phyloP scores from a whole-genome alignment of 352 stramenopile species.

The Peronospora farinosa region DNA sequence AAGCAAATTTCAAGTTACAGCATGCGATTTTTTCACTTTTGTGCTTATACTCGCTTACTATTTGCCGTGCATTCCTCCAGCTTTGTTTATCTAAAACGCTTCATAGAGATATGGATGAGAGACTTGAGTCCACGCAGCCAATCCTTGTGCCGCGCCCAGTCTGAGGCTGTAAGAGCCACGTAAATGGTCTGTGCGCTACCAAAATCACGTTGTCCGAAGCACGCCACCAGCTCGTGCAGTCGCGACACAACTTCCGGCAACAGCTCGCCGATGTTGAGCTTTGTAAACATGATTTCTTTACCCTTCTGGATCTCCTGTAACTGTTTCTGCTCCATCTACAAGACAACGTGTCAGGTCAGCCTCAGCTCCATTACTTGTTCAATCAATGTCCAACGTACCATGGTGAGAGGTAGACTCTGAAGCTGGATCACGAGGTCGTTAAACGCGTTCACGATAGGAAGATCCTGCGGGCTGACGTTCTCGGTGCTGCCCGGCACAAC shows the following conservation, averaged over 20 bases:
- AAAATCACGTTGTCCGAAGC: constrained; percentile 77
- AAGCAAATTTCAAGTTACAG: constrained; percentile 3
- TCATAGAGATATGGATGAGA: constrained; percentile 92
- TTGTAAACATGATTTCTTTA: constrained; percentile 84
- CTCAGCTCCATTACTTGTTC: not conserved
- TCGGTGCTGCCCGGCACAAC: constrained; percentile 60
- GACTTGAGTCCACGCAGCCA: constrained; percentile 96
- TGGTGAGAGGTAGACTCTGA: constrained; percentile 64
- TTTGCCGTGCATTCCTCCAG: constrained; percentile 5
- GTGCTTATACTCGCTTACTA: constrained; percentile 12
- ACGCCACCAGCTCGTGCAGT: constrained; percentile 77
- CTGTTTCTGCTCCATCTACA: constrained; percentile 83
- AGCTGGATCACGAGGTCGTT: constrained; percentile 76
- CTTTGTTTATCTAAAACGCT: constrained; percentile 79
- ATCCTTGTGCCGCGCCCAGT: constrained; percentile 96
- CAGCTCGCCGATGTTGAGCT: constrained; percentile 77
- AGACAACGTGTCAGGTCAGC: constrained; percentile 14
- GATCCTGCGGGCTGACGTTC: constrained; percentile 63
- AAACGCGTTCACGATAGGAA: constrained; percentile 74
- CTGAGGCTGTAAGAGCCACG: constrained; percentile 86
- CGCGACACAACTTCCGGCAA: constrained; percentile 59
- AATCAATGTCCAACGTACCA: constrained; percentile 43
- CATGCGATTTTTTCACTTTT: constrained; percentile 18
- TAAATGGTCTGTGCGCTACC: constrained; percentile 77
- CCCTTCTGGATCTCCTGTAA: constrained; percentile 79